These are phyloP conservation scores for Coemansia sp. DNA, from an alignment of 192 early-diverging fungal genomes.

Conservation along the genomic window DNA sequence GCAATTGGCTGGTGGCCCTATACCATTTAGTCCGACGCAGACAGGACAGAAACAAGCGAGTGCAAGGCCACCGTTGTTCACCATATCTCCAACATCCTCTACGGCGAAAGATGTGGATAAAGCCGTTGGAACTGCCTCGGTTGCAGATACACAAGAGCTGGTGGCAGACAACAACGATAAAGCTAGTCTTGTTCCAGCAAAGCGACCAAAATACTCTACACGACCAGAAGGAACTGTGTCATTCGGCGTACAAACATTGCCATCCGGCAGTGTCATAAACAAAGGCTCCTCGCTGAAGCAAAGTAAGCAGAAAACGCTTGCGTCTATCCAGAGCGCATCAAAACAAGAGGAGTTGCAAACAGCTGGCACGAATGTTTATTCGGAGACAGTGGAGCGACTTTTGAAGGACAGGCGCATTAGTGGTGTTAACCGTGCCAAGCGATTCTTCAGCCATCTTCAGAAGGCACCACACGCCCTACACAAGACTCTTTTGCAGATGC, in stretches of 20 bases:
- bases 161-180: neutral
- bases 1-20: neutral
- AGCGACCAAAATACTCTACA: slow-evolving; percentile 6
- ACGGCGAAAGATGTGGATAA: too few species aligned
- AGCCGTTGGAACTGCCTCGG: too few species aligned
- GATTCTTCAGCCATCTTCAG: slow-evolving; percentile 18
- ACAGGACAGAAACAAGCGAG: slow-evolving; percentile 17
- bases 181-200: neutral
- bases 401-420: slow-evolving; percentile 28
- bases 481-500: slow-evolving; percentile 17
- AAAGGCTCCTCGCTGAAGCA: neutral
- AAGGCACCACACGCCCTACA: slow-evolving; percentile 17
- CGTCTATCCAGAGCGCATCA: neutral
- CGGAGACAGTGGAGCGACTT: slow-evolving; percentile 23
- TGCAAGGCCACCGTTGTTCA: neutral
- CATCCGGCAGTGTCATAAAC: neutral
- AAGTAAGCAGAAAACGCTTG: neutral
- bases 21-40: slow-evolving; percentile 10
- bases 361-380: slow-evolving; percentile 2
- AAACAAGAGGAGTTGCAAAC: neutral
- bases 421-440: slow-evolving; percentile 22
- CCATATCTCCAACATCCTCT: neutral
- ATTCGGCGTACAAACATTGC: neutral
- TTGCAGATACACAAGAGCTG: neutral
- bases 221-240: neutral